These are phyloP conservation scores for Fusarium subtropicale DNA, from an alignment of 2,329 filamentous ascomycete genomes.

Conservation along the genomic window DNA sequence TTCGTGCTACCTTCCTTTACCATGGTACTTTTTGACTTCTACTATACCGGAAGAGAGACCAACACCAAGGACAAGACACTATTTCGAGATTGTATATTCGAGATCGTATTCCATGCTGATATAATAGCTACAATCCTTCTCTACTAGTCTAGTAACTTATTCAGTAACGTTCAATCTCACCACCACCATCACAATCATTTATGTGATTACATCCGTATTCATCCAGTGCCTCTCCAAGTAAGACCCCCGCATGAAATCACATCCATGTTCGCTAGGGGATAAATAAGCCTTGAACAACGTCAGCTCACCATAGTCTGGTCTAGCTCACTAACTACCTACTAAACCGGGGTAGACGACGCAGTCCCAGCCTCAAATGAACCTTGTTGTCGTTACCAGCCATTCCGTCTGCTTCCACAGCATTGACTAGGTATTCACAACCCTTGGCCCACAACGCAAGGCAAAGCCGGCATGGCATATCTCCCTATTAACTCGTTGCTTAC, in stretches of 20 bases:
- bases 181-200: background rate
- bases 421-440: background rate
- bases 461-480: background rate
- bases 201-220: background rate
- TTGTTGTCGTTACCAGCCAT: background rate
- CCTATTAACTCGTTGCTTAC: background rate
- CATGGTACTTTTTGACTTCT: background rate
- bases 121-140: background rate
- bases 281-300: constrained; percentile 13
- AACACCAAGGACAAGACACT: background rate
- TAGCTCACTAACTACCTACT: background rate
- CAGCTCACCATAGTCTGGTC: constrained; percentile 3
- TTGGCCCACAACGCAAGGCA: background rate
- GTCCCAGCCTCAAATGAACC: background rate
- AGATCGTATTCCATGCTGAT: background rate
- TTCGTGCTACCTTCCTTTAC: constrained; percentile 28
- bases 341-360: background rate
- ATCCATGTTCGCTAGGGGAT: background rate
- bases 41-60: background rate
- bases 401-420: background rate
- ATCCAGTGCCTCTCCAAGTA: background rate
- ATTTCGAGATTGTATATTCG: background rate
- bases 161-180: background rate
- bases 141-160: background rate
- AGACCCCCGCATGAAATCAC: constrained; percentile 4